Conservation (phyloP, 2,329 filamentous ascomycete genomes). For the Colletotrichum sp. region DNA sequence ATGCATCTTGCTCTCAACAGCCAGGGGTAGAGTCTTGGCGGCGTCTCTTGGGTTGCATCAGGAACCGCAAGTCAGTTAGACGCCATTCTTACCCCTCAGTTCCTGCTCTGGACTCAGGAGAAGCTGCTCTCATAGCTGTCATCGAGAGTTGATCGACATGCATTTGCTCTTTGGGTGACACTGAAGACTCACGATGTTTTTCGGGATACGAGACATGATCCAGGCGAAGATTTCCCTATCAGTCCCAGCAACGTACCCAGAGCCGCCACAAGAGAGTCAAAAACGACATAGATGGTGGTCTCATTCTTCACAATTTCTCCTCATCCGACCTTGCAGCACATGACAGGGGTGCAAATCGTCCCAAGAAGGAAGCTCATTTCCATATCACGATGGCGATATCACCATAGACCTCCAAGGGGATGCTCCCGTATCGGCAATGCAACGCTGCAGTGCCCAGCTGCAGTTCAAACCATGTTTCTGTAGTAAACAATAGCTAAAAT, state of each 20-base stretch:
- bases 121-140: not conserved
- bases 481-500: rapidly evolving
- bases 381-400: constrained; percentile 7
- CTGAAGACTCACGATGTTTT: not conserved
- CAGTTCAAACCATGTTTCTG: not conserved
- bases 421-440: constrained; percentile 10
- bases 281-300: not conserved
- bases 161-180: rapidly evolving
- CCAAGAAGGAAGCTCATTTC: constrained; percentile 16
- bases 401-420: not conserved
- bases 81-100: not conserved
- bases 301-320: not conserved
- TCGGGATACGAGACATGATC: not conserved
- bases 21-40: constrained; percentile 1
- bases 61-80: not conserved
- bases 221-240: not conserved
- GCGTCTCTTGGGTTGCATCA: not conserved
- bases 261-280: not conserved
- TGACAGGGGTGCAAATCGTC: not conserved
- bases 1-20: not conserved
- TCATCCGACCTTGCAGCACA: not conserved
- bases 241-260: not conserved
- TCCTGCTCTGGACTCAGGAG: not conserved
- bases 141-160: not conserved
- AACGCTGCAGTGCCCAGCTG: not conserved